Evolutionary conservation across 192 early-diverging fungal genomes (phyloP).

Genomic region (Backusella circina): DNA sequence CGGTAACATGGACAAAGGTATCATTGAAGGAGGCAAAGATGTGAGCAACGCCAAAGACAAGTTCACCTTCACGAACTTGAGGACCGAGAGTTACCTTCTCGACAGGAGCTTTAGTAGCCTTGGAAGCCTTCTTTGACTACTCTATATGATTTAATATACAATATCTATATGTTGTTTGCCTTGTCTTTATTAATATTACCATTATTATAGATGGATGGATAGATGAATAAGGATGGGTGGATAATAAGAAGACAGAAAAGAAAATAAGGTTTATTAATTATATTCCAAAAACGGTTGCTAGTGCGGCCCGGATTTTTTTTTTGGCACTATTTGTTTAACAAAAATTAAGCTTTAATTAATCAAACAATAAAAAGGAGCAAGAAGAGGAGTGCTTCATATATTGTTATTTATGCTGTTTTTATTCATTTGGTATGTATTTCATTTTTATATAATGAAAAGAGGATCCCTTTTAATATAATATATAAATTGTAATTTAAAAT

Average conservation of each 20-base stretch:
- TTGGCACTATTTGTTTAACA: not conserved
- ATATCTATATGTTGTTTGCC: not conserved
- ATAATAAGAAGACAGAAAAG: not conserved
- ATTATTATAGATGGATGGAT: not conserved
- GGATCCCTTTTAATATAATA: not conserved
- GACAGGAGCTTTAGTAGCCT: constrained; percentile 15
- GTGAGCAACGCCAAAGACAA: constrained; percentile 99
- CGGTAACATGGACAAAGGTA: constrained; percentile 99
- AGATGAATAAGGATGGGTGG: not conserved
- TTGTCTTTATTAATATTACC: not conserved
- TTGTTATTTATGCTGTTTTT: no score
- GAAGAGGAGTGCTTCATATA: not conserved
- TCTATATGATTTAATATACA: not conserved
- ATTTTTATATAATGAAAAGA: not conserved
- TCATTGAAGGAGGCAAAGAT: constrained; percentile 99
- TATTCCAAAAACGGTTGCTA: not conserved
- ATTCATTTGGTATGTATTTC: not conserved
- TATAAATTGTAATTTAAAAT: not conserved
- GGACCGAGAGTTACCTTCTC: constrained; percentile 95
- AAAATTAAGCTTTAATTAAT: not conserved
- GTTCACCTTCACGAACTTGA: constrained; percentile 95
- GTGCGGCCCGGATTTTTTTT: not conserved
- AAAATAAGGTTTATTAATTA: not conserved
- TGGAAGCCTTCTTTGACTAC: constrained; percentile 31
- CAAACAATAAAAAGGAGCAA: not conserved